These are phyloP conservation scores for Monilinia polystroma DNA, from an alignment of 2,329 filamentous ascomycete genomes.

Conservation along the genomic window DNA sequence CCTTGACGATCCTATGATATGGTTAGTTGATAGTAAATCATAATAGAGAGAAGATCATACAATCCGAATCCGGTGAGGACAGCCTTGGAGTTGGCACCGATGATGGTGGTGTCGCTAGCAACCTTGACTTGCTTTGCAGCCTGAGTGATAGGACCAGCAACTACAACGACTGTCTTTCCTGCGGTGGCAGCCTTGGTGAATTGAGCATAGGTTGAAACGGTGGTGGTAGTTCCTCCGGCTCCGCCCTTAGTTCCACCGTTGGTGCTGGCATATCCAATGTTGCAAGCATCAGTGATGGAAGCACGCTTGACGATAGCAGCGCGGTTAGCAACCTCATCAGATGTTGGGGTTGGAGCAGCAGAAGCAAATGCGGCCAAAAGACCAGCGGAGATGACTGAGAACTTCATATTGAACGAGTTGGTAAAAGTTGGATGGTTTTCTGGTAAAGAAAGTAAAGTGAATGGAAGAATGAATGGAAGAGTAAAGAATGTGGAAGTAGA, in stretches of 20 bases:
- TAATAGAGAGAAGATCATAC: neutral
- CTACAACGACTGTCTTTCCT: slow-evolving; percentile 16
- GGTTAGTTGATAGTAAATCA: neutral
- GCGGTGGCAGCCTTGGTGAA: slow-evolving; percentile 33
- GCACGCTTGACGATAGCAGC: slow-evolving; percentile 46
- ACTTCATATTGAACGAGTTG: slow-evolving; percentile 19
- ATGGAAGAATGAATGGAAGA: slow-evolving; percentile 1
- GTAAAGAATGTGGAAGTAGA: neutral
- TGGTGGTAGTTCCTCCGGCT: slow-evolving; percentile 45
- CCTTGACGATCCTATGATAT: slow-evolving; percentile 10
- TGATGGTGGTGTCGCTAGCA: slow-evolving; percentile 21
- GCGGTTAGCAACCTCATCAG: slow-evolving; percentile 11
- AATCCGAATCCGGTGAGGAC: slow-evolving; percentile 20
- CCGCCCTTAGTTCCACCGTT: slow-evolving; percentile 49
- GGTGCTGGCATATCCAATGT: slow-evolving; percentile 47
- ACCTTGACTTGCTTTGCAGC: slow-evolving; percentile 10
- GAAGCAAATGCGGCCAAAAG: slow-evolving; percentile 18
- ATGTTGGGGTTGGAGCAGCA: slow-evolving; percentile 22
- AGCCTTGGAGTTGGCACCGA: slow-evolving; percentile 5
- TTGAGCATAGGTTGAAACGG: slow-evolving; percentile 47
- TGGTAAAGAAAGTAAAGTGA: neutral
- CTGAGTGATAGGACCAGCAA: slow-evolving; percentile 13
- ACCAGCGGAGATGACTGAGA: slow-evolving; percentile 18
- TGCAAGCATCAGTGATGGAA: slow-evolving; percentile 37
- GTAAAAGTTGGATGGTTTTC: slow-evolving; percentile 2